phyloP scores from a whole-genome alignment of 2,329 filamentous ascomycete genomes.

The Atkinsonella texensis region DNA sequence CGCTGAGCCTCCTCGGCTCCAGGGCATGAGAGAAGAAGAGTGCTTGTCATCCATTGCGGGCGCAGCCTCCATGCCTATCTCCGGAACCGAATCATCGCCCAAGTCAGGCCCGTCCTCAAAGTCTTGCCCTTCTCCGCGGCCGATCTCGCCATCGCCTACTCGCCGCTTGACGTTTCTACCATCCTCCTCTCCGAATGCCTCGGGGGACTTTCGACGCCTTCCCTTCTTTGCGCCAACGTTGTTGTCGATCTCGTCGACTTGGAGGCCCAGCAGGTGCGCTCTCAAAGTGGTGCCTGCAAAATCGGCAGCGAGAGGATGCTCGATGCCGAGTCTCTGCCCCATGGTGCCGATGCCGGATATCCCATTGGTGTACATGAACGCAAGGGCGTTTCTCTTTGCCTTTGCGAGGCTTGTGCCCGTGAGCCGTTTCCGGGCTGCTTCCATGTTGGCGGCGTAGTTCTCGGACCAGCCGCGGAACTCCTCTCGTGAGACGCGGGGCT shows the following conservation, averaged over 20 bases:
- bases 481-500: conserved; percentile 22
- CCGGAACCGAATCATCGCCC: conserved; percentile 36
- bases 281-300: conserved; percentile 34
- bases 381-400: conserved; percentile 26
- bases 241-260: conserved; percentile 12
- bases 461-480: conserved; percentile 28
- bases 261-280: conserved; percentile 16
- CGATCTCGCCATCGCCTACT: conserved; percentile 17
- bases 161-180: conserved; percentile 27
- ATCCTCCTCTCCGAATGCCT: conserved; percentile 30
- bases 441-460: conserved; percentile 45
- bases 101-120: conserved; percentile 20
- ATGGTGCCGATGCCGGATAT: conserved; percentile 20
- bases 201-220: conserved; percentile 29
- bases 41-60: conserved; percentile 56
- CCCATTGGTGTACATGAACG: conserved; percentile 21
- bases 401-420: conserved; percentile 18
- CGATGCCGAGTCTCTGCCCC: conserved; percentile 14
- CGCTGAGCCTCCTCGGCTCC: conserved; percentile 35
- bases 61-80: conserved; percentile 58
- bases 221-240: conserved; percentile 11
- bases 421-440: conserved; percentile 16
- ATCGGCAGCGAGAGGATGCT: conserved; percentile 31
- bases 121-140: conserved; percentile 12
- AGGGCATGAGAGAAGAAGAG: conserved; percentile 38